phyloP scores from a whole-genome alignment of 106 monocot genomes.

The Narthecium ossifragum region DNA sequence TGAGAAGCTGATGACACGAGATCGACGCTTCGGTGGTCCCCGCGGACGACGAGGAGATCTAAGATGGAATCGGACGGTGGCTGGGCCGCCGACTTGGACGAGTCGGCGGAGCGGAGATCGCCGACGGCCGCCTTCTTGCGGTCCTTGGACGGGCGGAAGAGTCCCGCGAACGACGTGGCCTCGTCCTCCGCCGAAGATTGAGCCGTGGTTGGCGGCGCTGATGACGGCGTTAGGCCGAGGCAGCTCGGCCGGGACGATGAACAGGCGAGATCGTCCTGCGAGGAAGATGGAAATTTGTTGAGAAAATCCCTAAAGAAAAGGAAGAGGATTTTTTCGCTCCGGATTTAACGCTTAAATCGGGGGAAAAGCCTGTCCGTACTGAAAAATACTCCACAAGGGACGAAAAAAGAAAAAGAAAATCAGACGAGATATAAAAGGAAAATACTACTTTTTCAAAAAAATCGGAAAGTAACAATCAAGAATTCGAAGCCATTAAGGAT shows the following conservation, averaged over 20 bases:
- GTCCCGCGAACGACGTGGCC: neutral
- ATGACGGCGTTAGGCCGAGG: neutral
- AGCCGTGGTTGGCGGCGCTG: too few relatives aligned
- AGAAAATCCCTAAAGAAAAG: neutral
- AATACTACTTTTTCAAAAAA: too few relatives aligned
- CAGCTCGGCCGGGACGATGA: neutral
- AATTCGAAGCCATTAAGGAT: too few relatives aligned
- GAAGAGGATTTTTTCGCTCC: neutral
- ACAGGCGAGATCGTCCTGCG: slow-evolving; percentile 3
- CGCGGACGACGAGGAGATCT: neutral
- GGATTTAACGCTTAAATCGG: neutral
- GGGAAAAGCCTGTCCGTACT: neutral
- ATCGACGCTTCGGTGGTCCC: neutral
- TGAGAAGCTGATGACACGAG: neutral
- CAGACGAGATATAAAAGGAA: too few relatives aligned
- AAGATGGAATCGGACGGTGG: neutral
- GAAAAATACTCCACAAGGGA: too few relatives aligned
- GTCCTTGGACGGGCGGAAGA: neutral
- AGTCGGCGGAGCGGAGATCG: too few relatives aligned
- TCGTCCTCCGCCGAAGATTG: neutral
- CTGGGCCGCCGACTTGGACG: neutral
- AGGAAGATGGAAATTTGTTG: neutral
- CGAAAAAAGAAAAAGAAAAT: too few relatives aligned
- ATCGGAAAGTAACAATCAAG: too few relatives aligned
- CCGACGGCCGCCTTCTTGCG: neutral